Evolutionary conservation across 1,139 yeast genomes (phyloP), one percentile per base, ranked within the genome.

Genomic region (Kodamaea fungicola): DNA sequence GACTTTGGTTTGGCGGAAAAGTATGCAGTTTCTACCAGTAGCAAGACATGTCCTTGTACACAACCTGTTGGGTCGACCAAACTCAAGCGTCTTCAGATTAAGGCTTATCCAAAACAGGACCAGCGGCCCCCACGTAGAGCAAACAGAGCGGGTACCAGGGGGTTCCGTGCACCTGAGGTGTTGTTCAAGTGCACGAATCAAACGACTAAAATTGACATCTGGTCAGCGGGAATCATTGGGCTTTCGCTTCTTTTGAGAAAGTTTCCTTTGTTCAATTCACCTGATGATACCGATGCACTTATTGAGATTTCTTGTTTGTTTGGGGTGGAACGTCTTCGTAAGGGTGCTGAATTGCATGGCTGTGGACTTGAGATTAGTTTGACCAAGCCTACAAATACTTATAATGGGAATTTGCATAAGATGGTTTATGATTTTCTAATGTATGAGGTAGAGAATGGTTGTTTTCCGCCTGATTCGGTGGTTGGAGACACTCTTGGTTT

Each of bases 121-220:
- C 78, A 79, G 41, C 68, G 97, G 44, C 88, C 95, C 1, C 89
- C 95, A 2, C 75, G 96, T 52, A 73, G 98, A 42, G 97, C 97
- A 2, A 92, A 92, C 54, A 79, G 99, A 51, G 98, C 98, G 1
- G 99, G 99, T 2, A 94, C 99, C 0, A 75, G 98, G 50, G 97
- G 97, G 0, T 89, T 89, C 56, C 73, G 97, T 47, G 96, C 97
- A 0, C 97, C 97, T 0, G 97, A 89, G 57, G 97, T 89, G 2
- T 65, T 90, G 41, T 76, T 89, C 61, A 88, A 88, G 57, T 89
- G 97, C 59, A 78, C 87, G 2, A 81, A 85, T 42, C 97, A 90
- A 62, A 73, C 84, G 7, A 77, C 87, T 2, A 83, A 83, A 55
- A 78, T 89, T 30, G 97, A 89, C 59, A 76, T 88, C 10, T 89